A percentile compares a stretch with the other conserved stretches of the same genome.
phyloP scores from a whole-genome alignment of 495 filamentous ascomycete species.

The Margaritispora aquatica region DNA sequence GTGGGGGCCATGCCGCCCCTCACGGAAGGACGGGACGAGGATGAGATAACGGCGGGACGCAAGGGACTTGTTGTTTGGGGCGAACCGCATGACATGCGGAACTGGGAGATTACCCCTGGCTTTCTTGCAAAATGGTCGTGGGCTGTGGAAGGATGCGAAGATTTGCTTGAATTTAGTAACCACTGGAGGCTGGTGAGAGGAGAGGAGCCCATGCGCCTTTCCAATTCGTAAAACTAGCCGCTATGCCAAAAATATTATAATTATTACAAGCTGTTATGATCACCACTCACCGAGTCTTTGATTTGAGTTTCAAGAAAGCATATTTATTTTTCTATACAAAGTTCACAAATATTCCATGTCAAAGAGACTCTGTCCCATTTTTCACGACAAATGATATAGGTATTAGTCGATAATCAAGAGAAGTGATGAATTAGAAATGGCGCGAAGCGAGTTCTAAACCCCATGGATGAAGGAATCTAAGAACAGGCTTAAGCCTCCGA shows the following conservation, averaged over 20 bases:
- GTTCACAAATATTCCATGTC: no score
- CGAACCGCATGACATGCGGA: conserved; percentile 23
- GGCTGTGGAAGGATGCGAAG: conserved; percentile 22
- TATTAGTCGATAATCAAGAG: no score
- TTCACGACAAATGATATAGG: no score
- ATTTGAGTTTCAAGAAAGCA: no score
- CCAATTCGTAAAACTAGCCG: background rate
- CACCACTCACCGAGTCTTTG: no score
- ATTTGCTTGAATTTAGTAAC: conserved; percentile 24
- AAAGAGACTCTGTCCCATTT: no score
- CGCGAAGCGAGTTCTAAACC: no score
- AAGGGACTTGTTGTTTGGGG: conserved; percentile 28
- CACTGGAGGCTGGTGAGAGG: conserved; percentile 4
- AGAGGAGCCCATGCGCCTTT: background rate
- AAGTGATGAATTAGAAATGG: no score
- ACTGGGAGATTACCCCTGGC: conserved; percentile 29
- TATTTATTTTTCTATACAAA: no score
- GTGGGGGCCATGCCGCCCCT: background rate
- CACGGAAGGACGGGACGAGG: background rate
- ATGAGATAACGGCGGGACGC: conserved; percentile 15
- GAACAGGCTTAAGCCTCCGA: no score
- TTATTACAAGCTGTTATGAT: no score
- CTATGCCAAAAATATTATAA: conserved; percentile 19
- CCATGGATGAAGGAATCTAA: no score
- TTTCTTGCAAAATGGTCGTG: conserved; percentile 29